Evolutionary conservation across 2,329 filamentous ascomycete genomes (phyloP).

Genomic region (Paradendryphiella salina): DNA sequence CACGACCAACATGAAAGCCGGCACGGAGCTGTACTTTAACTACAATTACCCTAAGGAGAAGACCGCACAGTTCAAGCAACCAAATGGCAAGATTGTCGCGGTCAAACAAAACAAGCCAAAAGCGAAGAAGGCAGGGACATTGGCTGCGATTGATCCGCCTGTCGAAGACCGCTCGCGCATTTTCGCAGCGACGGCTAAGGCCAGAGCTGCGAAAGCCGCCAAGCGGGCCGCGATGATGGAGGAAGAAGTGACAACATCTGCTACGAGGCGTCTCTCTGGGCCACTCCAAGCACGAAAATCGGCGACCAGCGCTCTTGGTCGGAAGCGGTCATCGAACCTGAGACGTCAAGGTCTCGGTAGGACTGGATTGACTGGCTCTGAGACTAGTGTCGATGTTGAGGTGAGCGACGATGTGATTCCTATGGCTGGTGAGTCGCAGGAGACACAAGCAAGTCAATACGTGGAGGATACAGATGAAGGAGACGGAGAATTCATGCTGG

Average conservation of each 20-base stretch:
- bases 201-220: constrained; percentile 19
- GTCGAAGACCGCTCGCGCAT: constrained; percentile 1
- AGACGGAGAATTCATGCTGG: constrained; percentile 10
- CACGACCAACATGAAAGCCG: constrained; percentile 65
- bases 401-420: background rate
- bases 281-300: constrained; percentile 16
- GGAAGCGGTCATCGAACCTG: background rate
- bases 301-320: background rate
- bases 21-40: constrained; percentile 80
- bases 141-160: background rate
- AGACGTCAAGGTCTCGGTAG: background rate
- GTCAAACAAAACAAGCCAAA: constrained; percentile 16
- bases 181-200: constrained; percentile 11
- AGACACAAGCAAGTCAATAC: constrained; percentile 3
- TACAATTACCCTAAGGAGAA: constrained; percentile 59
- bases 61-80: constrained; percentile 30
- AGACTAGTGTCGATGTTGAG: background rate
- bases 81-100: constrained; percentile 16
- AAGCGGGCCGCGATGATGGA: constrained; percentile 15
- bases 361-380: constrained; percentile 4
- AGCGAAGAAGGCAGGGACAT: constrained; percentile 6
- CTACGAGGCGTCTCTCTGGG: background rate
- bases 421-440: background rate
- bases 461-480: constrained; percentile 19
- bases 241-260: background rate